Evolutionary conservation across 176 grass and related monocot genomes (phyloP), one percentile per base, ranked within the genome.

Genomic region (Carex kokanica): DNA sequence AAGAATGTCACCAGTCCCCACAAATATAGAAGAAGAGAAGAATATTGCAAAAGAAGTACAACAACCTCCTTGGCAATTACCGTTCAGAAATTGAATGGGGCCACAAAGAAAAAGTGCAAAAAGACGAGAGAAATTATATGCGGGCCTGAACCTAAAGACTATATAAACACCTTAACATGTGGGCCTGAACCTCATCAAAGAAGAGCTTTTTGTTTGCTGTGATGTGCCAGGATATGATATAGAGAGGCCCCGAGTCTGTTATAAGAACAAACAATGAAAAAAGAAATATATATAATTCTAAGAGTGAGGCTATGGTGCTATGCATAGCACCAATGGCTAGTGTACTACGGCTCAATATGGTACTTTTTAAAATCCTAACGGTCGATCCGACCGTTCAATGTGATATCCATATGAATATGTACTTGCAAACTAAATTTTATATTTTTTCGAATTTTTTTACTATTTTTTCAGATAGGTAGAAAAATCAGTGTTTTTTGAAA

Each of bases 41-140:
- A 74, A 53, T 74, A 74, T 52, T 74, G n/a, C 41, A 74, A 74
- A 74, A 9, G 32, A 81, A 81, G 32, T 41, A 79, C 75, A 74
- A 79, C 15, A 38, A 34, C 5, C 24, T 61, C 32, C 78, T 60
- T 81, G 58, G 79, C 79, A 81, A 43, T 64, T 81, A 81, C 45
- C 57, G 31, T 13, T 25, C 10, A 64, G 17, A 64, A 81, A 64
- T 81, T 81, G 10, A 65, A 45, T 62, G 79, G 70, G 43, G 21
- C 21, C 8, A 54, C 23, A 54, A 29, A 23, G 5, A 23, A 82
- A 47, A 82, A 52, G 79, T 64, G 54, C 20, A 49, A 82, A 32
- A 82, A 51, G 11, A 66, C 60, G 17, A 17, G 60, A 82, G n/a
- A 52, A 82, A 29, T 69, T 82, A 20, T 66, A 62, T 41, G 79